Evolutionary conservation across 225 moss, liverwort and hornwort species (phyloP), one percentile per base, ranked within the genome.

Genomic region (Polytrichum formosum): DNA sequence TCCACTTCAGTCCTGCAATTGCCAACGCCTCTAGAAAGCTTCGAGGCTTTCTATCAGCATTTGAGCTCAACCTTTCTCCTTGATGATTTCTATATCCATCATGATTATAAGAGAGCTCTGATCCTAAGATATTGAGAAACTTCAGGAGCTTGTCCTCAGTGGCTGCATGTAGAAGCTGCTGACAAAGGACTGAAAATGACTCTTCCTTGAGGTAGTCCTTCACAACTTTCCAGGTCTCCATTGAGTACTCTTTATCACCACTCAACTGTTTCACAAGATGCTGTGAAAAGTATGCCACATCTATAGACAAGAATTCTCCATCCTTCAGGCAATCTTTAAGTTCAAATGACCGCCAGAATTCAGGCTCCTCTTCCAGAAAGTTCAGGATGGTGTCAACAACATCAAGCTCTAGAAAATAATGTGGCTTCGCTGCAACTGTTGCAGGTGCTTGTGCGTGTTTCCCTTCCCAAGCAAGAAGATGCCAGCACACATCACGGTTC

Each of bases 371-470:
- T 31, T 88, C 82, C 54, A 98, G 74, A 72, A 98, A 92, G 59
- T 98, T 98, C 13, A 81, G 63, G 26, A 98, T 74, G 23, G 94
- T 92, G 53, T 88, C 77, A 17, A 85, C 66, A 5, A 98, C 91
- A 70, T 98, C 90, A 46, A 98, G 92, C 81, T 94, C 94, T 70
- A 91, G 76, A 70, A 98, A 98, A 72, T 94, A 98, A 73, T 91
- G 87, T 55, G 94, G 91, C 76, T 94, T 98, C 72, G 92, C 89
- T 9, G 98, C 98, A 56, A 98, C 92, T 10, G 91, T 98, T 33
- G 94, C 91, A 65, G 98, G 98, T 63, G 98, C 94, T 84, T 98
- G 98, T n/a, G 98, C 86, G 63, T 88, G 94, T 74, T 78, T 76
- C 25, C 98, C 94, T 79, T 89, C 79, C 98, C 98, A 98, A 68